Evolutionary conservation across 116 monocot species (phyloP), one percentile per base, ranked within the genome.

Genomic region (Trichopus zeylanicus): DNA sequence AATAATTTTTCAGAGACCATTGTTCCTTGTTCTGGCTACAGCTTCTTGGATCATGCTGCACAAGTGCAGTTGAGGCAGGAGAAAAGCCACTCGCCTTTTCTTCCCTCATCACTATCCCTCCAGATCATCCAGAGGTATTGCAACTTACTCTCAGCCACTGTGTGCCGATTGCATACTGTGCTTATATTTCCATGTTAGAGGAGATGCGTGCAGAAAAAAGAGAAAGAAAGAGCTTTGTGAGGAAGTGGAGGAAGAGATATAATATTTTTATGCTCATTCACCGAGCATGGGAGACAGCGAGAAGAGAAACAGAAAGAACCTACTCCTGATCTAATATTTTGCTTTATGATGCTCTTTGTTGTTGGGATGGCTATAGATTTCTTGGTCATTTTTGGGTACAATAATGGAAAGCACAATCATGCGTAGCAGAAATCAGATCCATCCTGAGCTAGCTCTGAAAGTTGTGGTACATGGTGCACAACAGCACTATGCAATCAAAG

Each of bases 11-110:
- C n/a, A 18, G 4, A 12, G 9, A 15, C 15, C 42, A 42, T 42
- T 42, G 42, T 42, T 42, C 13, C 42, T 42, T 42, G 18, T 42
- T 42, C 42, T 16, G 42, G 42, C 18, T 3, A 16, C 27, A 60
- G 59, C 52, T 68, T 59, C 59, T 68, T 68, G 59, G 51, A 59
- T 59, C 51, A 47, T 60, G 52, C 59, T 51, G 20, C 49, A 18
- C 58, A 29, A 55, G 8, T 34, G 38, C 11, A 16, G 18, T 37
- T 37, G 37, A 37, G 37, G 42, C 42, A 42, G n/a, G 42, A 38
- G 37, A 37, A 16, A 13, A 42, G 42, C 39, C 16, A 2, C 2
- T 42, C 42, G n/a, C 12, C n/a, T n/a, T 13, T 13, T 3, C 42
- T 42, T 42, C 42, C n/a, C 13, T 42, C 42, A 42, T 42, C 42